Evolutionary conservation across 441 rosid species (phyloP).

Genomic region (Geranium incanum): DNA sequence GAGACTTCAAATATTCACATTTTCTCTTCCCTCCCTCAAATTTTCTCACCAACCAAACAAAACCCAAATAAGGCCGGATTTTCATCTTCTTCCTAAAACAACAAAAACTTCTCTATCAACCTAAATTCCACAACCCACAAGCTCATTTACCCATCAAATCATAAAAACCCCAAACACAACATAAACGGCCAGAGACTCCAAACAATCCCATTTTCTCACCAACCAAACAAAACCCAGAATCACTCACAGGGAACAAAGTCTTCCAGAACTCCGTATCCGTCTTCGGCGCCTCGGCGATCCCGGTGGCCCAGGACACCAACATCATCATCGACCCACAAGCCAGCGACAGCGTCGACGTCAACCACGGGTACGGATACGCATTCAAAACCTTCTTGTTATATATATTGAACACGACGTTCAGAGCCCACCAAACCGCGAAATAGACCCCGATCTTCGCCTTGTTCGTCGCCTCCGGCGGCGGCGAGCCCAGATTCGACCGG

Average conservation of each 20-base stretch:
- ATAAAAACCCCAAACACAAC: not conserved
- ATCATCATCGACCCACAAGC: conserved; percentile 88
- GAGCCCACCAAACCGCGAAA: conserved; percentile 91
- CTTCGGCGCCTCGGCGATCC: conserved; percentile 75
- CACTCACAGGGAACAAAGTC: conserved; percentile 77
- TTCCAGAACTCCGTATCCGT: conserved; percentile 94
- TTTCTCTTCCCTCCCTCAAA: not conserved
- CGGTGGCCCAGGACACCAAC: conserved; percentile 75
- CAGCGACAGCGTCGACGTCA: conserved; percentile 84
- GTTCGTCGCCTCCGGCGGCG: conserved; percentile 10
- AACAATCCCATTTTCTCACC: conserved; percentile 16
- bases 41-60: conserved; percentile 20
- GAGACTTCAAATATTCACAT: conserved; percentile 12
- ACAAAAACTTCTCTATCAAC: not conserved
- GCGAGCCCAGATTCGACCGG: conserved; percentile 23
- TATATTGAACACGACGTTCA: conserved; percentile 83
- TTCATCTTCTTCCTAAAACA: not conserved
- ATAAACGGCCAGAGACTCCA: not conserved
- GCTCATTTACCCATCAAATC: not conserved
- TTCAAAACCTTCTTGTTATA: conserved; percentile 94
- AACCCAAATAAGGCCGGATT: conserved; percentile 7
- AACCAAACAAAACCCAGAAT: conserved; percentile 24
- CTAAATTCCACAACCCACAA: not conserved
- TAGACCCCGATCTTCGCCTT: conserved; percentile 64
- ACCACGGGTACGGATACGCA: conserved; percentile 85